phyloP scores from a whole-genome alignment of 352 stramenopile species.

The Pythium angustatum region DNA sequence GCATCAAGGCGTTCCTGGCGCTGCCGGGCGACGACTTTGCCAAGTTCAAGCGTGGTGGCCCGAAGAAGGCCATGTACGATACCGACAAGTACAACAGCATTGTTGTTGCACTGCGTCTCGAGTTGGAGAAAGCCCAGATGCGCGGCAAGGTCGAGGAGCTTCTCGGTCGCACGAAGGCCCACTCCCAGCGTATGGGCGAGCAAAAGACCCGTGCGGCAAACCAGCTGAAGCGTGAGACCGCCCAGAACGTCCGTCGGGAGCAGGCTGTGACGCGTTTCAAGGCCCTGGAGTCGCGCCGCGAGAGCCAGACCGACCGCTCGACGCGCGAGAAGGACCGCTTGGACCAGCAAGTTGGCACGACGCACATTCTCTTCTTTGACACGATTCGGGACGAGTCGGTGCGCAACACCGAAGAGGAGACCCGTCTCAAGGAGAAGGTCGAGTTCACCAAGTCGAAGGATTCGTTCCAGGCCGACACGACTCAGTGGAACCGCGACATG shows the following conservation, averaged over 20 bases:
- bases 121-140: conserved; percentile 87
- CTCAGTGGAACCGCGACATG: conserved; percentile 90
- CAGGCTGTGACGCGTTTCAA: conserved; percentile 74
- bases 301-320: conserved; percentile 76
- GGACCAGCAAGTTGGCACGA: conserved; percentile 69
- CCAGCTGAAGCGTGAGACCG: conserved; percentile 71
- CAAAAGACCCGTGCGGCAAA: conserved; percentile 59
- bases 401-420: conserved; percentile 79
- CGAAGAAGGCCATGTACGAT: conserved; percentile 77
- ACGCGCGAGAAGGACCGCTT: conserved; percentile 83
- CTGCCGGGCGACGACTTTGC: conserved; percentile 67
- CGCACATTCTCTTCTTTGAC: conserved; percentile 86
- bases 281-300: conserved; percentile 78
- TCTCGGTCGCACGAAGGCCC: conserved; percentile 61
- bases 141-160: conserved; percentile 76
- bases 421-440: conserved; percentile 83
- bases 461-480: conserved; percentile 84
- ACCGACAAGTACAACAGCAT: conserved; percentile 80
- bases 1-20: conserved; percentile 82
- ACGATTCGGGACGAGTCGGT: conserved; percentile 70
- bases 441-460: conserved; percentile 90
- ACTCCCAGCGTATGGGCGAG: conserved; percentile 66
- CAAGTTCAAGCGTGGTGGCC: conserved; percentile 64
- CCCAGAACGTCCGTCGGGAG: conserved; percentile 74
- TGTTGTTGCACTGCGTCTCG: conserved; percentile 73